Base-by-base conservation (phyloP, 1,284 basidiomycete species). In the Fomitopsis palustris region DNA sequence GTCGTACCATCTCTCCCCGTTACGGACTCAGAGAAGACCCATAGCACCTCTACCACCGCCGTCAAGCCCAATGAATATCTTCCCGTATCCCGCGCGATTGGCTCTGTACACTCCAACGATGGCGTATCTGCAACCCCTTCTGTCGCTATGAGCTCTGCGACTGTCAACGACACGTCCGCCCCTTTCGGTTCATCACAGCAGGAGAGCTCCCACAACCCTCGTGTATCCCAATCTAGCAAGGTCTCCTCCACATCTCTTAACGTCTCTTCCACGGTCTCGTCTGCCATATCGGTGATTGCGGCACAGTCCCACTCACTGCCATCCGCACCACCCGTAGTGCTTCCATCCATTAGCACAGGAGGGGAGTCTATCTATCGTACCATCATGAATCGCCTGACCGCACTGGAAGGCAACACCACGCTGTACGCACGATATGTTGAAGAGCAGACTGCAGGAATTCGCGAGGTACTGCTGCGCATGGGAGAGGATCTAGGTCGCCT, bases 321-420 rank as follows among this genome's bases (percentile, higher is more conserved):
- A 19, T 31, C 33, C 5, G 5, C 31, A 5, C 49, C 33, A 9
- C 49, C 49, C n/a, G 49, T 12, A 3, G 23, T 33, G n/a, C 27
- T 27, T n/a, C 65, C 67, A 2, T 56, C 61, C 4, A 51, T 64
- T 4, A 60, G 61, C 2, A 68, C 82, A 29, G 83, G 86, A 3
- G 92, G 93, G n/a, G 95, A 99, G 73, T 96, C 94, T 0, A 96
- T 99, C 67, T 99, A 97, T 69, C 89, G 95, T 10, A 93, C 91
- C 10, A 99, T 99, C 67, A 95, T 95, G 85, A 96, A 98, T 64
- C 88, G 95, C 2, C 82, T 99, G 14, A 85, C 84, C 6, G 86
- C 86, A 6, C 82, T 99, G 4, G 96, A 99, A 71, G 82, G 83
- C 7, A 97, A 97, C 69, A 90, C 94, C 42, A 95, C 93, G 0